phyloP scores from a whole-genome alignment of 2,329 filamentous ascomycete genomes.

The Cladophialophora immunda region DNA sequence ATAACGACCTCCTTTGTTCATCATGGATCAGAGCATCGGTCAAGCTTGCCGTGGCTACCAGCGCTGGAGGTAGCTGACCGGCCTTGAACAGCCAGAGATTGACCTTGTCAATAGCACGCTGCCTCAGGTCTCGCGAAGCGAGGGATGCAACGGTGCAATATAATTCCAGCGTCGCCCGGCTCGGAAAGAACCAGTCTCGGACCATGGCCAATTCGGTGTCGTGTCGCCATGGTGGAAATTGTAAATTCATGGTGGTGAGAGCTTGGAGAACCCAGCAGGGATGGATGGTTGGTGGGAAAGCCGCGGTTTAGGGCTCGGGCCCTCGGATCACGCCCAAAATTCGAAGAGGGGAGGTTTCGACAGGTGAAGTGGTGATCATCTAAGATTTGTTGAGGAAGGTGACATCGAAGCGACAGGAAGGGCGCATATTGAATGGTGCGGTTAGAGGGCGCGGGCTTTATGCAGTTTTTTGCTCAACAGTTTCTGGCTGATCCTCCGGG shows the following conservation, averaged over 20 bases:
- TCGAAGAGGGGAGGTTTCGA: neutral
- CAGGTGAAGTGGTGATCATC: neutral
- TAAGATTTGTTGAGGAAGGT: neutral
- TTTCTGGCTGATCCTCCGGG: neutral
- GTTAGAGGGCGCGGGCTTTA: neutral
- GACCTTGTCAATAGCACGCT: conserved; percentile 38
- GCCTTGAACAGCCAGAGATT: conserved; percentile 40
- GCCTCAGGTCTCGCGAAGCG: conserved; percentile 34
- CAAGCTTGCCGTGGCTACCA: conserved; percentile 38
- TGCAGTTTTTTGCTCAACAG: neutral
- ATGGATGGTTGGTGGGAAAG: neutral
- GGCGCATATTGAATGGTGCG: neutral
- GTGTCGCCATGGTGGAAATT: conserved; percentile 38
- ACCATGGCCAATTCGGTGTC: conserved; percentile 41
- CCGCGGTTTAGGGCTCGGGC: neutral
- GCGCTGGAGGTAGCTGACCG: conserved; percentile 33
- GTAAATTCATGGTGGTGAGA: conserved; percentile 25
- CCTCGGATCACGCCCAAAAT: neutral
- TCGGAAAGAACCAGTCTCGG: conserved; percentile 41
- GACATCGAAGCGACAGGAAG: neutral
- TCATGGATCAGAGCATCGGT: conserved; percentile 40
- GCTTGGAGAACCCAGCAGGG: neutral
- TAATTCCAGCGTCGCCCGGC: conserved; percentile 33
- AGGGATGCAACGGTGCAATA: conserved; percentile 20
- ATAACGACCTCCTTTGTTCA: conserved; percentile 19